Conservation (phyloP, 306 rosid genomes). For the Purshia tridentata region DNA sequence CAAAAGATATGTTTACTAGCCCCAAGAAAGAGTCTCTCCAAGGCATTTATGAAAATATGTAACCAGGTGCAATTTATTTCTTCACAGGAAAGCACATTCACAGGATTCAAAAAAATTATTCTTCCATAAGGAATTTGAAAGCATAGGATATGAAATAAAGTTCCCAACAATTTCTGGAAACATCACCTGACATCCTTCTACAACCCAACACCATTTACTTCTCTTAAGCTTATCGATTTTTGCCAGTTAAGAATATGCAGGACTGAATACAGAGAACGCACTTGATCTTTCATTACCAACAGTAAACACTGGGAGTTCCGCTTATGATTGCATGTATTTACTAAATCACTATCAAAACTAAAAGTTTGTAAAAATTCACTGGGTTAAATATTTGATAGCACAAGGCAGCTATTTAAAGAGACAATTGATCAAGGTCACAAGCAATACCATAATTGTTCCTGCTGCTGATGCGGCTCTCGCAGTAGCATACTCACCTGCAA, state of each 20-base stretch:
- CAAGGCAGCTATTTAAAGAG: background rate
- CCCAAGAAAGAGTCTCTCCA: background rate
- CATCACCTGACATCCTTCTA: constrained; percentile 3
- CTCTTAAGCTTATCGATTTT: background rate
- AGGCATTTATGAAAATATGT: background rate
- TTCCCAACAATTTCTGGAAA: background rate
- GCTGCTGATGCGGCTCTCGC: constrained; percentile 90
- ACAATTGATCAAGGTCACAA: constrained; percentile 22
- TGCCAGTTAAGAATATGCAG: constrained; percentile 3
- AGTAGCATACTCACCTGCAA: constrained; percentile 81
- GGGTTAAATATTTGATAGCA: constrained; percentile 5
- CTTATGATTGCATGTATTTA: background rate
- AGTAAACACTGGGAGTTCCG: background rate
- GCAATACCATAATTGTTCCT: constrained; percentile 74
- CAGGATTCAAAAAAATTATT: background rate
- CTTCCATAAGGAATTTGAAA: background rate
- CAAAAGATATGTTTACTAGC: background rate
- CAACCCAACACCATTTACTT: background rate
- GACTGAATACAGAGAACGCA: background rate
- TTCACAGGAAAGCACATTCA: background rate
- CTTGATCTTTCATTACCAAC: constrained; percentile 2
- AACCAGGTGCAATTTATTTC: background rate
- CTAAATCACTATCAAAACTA: background rate
- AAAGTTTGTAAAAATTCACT: background rate
- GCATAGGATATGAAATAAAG: background rate